Percentiles rank a stretch among this genome's conserved stretches.
These are phyloP conservation scores for Vigna nakashimae DNA, from an alignment of 306 rosid species.

Conservation along the genomic window DNA sequence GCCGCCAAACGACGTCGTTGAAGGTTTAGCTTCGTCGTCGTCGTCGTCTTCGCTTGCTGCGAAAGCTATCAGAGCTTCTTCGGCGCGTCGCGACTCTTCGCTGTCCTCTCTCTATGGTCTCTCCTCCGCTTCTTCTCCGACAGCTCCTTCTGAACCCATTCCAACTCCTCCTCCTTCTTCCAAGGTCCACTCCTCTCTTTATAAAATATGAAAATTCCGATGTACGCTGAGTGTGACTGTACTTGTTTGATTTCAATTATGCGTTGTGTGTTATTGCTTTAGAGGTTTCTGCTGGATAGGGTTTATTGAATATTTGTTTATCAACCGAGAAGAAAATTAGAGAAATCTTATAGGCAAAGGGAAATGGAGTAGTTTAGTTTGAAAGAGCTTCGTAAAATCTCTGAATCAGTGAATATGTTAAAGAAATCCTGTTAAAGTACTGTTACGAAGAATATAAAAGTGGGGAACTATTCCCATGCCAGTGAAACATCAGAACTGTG, in stretches of 20 bases:
- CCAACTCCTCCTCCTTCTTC: slow-evolving; percentile 44
- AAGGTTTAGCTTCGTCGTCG: slow-evolving; percentile 44
- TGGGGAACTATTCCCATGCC: background rate
- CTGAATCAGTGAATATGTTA: background rate
- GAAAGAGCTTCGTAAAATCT: background rate
- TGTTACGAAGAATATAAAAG: background rate
- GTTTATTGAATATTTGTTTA: background rate
- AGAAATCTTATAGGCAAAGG: background rate
- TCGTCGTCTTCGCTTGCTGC: slow-evolving; percentile 84
- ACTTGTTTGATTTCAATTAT: background rate
- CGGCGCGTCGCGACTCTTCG: slow-evolving; percentile 87
- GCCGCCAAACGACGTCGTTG: slow-evolving; percentile 27
- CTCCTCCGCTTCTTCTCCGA: slow-evolving; percentile 48
- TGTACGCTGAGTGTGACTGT: background rate
- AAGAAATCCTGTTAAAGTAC: background rate
- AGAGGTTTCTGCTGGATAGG: slow-evolving; percentile 9
- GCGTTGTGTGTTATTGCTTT: background rate
- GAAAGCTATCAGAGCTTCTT: slow-evolving; percentile 90
- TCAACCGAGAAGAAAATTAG: slow-evolving; percentile 14
- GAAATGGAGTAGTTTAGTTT: slow-evolving; percentile 4
- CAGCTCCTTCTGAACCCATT: slow-evolving; percentile 34
- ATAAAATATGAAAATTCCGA: background rate
- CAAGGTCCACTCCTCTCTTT: slow-evolving; percentile 22
- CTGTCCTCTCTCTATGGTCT: slow-evolving; percentile 84
- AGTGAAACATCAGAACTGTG: background rate